Percentiles rank a stretch among this genome's conserved stretches.
Evolutionary conservation across 2,329 filamentous ascomycete genomes (phyloP).

Genomic region (Beauveria sp.): DNA sequence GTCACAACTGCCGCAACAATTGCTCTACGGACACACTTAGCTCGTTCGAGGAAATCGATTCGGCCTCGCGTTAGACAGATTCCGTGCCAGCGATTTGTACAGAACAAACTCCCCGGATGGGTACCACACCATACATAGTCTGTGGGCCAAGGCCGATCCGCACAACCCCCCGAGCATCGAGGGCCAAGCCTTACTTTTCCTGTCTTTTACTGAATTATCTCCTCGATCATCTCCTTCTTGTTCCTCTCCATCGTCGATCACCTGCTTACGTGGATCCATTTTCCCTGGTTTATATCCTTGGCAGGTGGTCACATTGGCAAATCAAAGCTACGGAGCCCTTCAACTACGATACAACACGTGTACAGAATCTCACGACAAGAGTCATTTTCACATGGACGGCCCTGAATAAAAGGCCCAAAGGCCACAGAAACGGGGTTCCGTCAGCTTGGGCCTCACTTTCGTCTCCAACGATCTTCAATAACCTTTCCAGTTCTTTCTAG

Average conservation of each 20-base stretch:
- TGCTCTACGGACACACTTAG: neutral
- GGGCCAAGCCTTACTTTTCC: neutral
- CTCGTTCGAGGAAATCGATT: neutral
- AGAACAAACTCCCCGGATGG: neutral
- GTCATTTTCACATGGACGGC: neutral
- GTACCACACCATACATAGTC: neutral
- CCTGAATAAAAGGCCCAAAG: neutral
- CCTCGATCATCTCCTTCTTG: neutral
- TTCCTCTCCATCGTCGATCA: neutral
- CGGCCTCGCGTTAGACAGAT: neutral
- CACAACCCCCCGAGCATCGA: neutral
- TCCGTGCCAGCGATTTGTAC: neutral
- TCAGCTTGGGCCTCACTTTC: conserved; percentile 1
- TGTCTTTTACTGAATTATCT: too few species aligned
- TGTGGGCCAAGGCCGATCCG: neutral
- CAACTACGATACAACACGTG: too few species aligned
- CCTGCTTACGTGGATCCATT: neutral
- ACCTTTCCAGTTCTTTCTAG: too few species aligned
- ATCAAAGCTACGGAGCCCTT: neutral
- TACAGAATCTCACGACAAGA: neutral
- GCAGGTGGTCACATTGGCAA: neutral
- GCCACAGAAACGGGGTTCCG: neutral
- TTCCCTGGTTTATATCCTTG: neutral
- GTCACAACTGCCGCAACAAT: neutral
- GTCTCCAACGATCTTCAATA: neutral